Percentiles rank a stretch among this genome's conserved stretches.
Evolutionary conservation across 2,329 filamentous ascomycete genomes (phyloP).

Genomic region (Phaeosphaeriaceae sp.): DNA sequence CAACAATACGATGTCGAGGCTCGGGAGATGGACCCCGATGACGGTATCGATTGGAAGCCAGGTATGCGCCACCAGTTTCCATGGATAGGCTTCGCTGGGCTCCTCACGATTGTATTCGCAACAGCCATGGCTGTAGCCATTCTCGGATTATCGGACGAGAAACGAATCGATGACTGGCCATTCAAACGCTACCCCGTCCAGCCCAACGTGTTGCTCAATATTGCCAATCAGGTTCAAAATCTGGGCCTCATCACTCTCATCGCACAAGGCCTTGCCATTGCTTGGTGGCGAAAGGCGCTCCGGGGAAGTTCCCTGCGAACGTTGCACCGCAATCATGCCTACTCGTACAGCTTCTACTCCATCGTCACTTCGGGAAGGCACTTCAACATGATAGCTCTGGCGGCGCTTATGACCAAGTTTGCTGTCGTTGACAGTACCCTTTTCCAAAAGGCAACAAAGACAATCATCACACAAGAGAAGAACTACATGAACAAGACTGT

Average conservation of each 20-base stretch:
- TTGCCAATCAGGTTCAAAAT: slow-evolving; percentile 34
- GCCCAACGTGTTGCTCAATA: slow-evolving; percentile 34
- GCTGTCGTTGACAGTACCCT: slow-evolving; percentile 33
- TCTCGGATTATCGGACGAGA: slow-evolving; percentile 17
- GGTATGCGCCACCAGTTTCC: slow-evolving; percentile 31
- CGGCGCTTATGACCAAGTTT: slow-evolving; percentile 35
- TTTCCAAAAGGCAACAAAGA: slow-evolving; percentile 31
- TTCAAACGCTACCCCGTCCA: slow-evolving; percentile 23
- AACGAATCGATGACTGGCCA: slow-evolving; percentile 28
- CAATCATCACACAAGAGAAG: slow-evolving; percentile 22
- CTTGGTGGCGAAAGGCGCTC: slow-evolving; percentile 34
- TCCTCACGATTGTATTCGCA: slow-evolving; percentile 24
- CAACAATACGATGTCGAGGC: slow-evolving; percentile 3
- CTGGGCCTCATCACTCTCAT: slow-evolving; percentile 29
- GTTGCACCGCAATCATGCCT: slow-evolving; percentile 31
- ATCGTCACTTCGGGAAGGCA: slow-evolving; percentile 26
- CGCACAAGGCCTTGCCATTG: slow-evolving; percentile 31
- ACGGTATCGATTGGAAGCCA: slow-evolving; percentile 33
- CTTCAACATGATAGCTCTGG: slow-evolving; percentile 33
- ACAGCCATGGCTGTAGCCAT: slow-evolving; percentile 27
- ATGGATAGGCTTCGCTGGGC: slow-evolving; percentile 27
- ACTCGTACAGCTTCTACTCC: slow-evolving; percentile 32
- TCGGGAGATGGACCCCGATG: slow-evolving; percentile 13
- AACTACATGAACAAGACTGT: slow-evolving; percentile 25
- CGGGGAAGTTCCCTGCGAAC: slow-evolving; percentile 25